Evolutionary conservation across 163 green algal genomes (phyloP).

Genomic region (Chlorella variabilis): DNA sequence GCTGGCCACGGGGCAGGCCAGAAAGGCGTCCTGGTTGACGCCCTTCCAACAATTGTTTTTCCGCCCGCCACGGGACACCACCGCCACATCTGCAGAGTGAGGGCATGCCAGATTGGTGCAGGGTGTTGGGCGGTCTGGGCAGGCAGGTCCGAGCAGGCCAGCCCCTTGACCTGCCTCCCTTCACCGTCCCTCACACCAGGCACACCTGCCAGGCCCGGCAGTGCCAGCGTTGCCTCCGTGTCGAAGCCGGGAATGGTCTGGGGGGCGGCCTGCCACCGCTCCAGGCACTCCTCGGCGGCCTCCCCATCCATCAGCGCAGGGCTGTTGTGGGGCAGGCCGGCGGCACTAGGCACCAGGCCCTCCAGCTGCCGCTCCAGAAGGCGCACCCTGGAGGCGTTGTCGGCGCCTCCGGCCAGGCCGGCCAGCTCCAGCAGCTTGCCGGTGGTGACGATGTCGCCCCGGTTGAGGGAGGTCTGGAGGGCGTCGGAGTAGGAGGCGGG

Average conservation of each 20-base stretch:
- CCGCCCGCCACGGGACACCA: conserved; percentile 28
- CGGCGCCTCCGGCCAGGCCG: background rate
- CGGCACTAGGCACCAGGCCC: too few species aligned
- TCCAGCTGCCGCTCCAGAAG: too few species aligned
- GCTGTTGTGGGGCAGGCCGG: background rate
- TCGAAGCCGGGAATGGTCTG: background rate
- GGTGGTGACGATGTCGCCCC: background rate
- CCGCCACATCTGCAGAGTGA: conserved; percentile 27
- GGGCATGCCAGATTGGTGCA: too few species aligned
- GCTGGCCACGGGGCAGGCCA: background rate
- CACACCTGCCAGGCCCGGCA: conserved; percentile 8
- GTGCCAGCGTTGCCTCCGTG: background rate
- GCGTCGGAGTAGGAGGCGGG: background rate
- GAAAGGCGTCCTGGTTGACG: conserved; percentile 45
- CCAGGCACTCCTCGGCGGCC: too few species aligned
- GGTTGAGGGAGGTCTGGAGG: background rate
- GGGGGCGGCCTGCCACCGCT: background rate
- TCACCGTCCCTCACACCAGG: too few species aligned
- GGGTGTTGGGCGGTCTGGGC: too few species aligned
- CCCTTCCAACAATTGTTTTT: conserved; percentile 11
- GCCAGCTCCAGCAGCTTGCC: background rate
- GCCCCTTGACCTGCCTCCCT: too few species aligned
- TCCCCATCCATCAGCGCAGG: too few species aligned
- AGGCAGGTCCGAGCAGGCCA: too few species aligned
- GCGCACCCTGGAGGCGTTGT: background rate